Base-by-base conservation (phyloP, 495 filamentous ascomycete species). In the Neurospora terricola region DNA sequence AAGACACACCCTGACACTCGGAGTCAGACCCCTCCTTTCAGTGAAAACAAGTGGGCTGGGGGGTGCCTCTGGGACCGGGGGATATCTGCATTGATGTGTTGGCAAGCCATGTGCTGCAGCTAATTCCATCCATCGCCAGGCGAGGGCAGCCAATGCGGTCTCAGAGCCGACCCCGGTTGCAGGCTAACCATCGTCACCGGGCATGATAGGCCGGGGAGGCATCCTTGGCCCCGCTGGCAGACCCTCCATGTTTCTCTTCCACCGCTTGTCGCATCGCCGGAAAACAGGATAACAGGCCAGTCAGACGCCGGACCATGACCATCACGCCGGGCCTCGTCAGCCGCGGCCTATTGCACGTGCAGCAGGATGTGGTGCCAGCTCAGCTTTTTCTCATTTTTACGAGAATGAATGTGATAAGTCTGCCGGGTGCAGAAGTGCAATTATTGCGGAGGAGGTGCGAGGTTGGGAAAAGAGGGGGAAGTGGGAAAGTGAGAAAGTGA, bases 51-150 rank as follows among this genome's bases (percentile, higher is more conserved):
- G 77, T 73, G 77, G 79, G 70, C 76, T 77, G 73, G 75, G 75
- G 18, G 43, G 38, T 39, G 40, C 12, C 27, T 62, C 54, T 30
- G 42, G 48, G 72, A 27, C 43, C 54, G 36, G 68, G 21, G 72
- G 72, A 43, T 68, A 70, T 73, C 79, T 81, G 80, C 80, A 81
- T 73, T 80, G 80, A 80, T 81, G 80, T 66, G 80, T 78, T 81
- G 80, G 80, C 80, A 80, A 72, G 75, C 68, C 72, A 73, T 71
- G 72, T 37, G 69, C 66, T 78, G 79, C 79, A 78, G 78, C 79
- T 59, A 72, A 74, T 68, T 76, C 79, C 78, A 76, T 77, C 78
- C 73, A 74, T 70, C 43, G 42, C 23, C 34, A 45, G 39, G 14
- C 42, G 30, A 16, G n/a, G 16, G 30, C 43, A 34, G 23, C 70